Evolutionary conservation across 306 rosid genomes (phyloP), one percentile per base, ranked within the genome.

Genomic region (Sindora glabra): DNA sequence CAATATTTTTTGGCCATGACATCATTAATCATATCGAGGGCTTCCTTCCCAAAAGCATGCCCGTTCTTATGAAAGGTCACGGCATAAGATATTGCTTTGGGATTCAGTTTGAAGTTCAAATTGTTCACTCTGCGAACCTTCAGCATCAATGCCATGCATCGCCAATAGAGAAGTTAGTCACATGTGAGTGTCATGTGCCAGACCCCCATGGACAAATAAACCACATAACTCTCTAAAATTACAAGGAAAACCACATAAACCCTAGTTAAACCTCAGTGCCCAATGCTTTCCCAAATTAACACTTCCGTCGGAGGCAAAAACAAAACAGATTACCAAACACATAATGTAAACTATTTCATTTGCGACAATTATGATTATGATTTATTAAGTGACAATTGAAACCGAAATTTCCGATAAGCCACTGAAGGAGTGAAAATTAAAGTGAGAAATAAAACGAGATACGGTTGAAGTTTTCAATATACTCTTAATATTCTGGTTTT

Each of bases 211-310:
- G 22, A 57, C 50, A 40, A 40, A 49, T 58, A 38, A 65, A 48
- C 13, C 44, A 65, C 6, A 26, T 17, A 41, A 22, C 16, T 15
- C n/a, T 48, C 17, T 12, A 22, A 57, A 33, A 19, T 5, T 9
- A 39, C 7, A 32, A 59, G 47, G 13, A 29, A 34, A 49, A 59
- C 42, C 60, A 34, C 61, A 13, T 22, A 60, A 69, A 49, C 65
- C 64, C 71, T 47, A 64, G 45, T 10, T 34, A 30, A 40, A 38
- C 2, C 44, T 0, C 16, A 12, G 7, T n/a, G 19, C 8, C n/a
- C 3, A 18, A 21, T n/a, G 10, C 1, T 29, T 44, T 26, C 10
- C 19, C 24, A 41, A 30, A 18, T 25, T 17, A n/a, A 47, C 67
- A 64, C 38, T 19, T 25, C 16, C 21, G 27, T 1, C 11, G 5